A percentile compares a stretch with the other conserved stretches of the same genome.
These are phyloP conservation scores for Trichosanthes truncata DNA, from an alignment of 306 rosid species.

Conservation along the genomic window DNA sequence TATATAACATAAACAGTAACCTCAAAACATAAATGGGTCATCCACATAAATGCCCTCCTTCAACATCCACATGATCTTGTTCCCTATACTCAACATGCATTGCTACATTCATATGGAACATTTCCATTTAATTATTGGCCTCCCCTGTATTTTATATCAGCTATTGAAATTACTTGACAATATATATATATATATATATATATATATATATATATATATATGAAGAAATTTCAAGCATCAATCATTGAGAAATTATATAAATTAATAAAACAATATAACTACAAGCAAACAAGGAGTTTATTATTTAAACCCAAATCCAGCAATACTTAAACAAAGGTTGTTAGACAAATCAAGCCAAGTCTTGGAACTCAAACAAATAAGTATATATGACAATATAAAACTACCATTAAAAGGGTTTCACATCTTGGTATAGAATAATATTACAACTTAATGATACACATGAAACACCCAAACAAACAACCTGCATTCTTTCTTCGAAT, in stretches of 20 bases:
- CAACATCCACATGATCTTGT: conserved; percentile 63
- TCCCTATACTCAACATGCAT: conserved; percentile 31
- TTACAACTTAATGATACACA: conserved; percentile 2
- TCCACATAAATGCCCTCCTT: conserved; percentile 40
- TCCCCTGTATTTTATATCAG: conserved; percentile 4
- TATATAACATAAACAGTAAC: neutral
- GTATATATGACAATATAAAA: conserved; percentile 25
- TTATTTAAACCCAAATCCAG: conserved; percentile 6
- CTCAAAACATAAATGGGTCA: conserved; percentile 15
- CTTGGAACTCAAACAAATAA: conserved; percentile 11
- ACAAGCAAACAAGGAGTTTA: conserved; percentile 1
- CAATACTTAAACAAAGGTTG: conserved; percentile 1
- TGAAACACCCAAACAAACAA: neutral
- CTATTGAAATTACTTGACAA: neutral
- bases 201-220: neutral
- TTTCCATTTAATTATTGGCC: conserved; percentile 25
- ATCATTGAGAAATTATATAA: neutral
- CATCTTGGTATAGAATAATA: conserved; percentile 8
- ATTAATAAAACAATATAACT: neutral
- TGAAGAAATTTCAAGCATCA: conserved; percentile 8
- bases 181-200: conserved; percentile 10
- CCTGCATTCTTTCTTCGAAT: neutral
- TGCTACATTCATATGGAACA: conserved; percentile 16
- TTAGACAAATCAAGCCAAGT: conserved; percentile 7
- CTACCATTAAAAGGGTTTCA: conserved; percentile 1